A percentile compares a stretch with the other conserved stretches of the same genome.
Conservation (phyloP, 2,329 filamentous ascomycete genomes). For the Lachnellula cervina region DNA sequence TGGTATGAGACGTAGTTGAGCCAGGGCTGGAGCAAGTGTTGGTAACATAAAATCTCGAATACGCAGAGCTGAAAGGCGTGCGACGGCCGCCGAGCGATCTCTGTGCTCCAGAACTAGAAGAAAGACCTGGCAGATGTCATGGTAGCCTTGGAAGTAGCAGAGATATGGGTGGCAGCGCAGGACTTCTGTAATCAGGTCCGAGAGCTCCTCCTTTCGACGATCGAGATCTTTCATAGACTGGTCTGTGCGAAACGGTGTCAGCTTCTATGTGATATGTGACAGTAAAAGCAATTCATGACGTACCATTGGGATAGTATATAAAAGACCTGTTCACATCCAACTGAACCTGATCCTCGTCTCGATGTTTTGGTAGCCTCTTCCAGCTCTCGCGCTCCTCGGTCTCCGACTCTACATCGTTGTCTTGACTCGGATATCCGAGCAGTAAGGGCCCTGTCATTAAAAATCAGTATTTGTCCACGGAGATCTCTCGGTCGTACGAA, state of each 20-base stretch:
- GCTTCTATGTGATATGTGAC: constrained; percentile 21
- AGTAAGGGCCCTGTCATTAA: constrained; percentile 55
- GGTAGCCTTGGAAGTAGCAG: constrained; percentile 97
- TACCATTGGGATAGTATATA: constrained; percentile 87
- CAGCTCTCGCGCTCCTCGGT: constrained; percentile 23
- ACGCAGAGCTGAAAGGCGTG: constrained; percentile 79
- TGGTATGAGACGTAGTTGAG: constrained; percentile 83
- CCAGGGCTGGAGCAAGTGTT: constrained; percentile 71
- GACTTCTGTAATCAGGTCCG: constrained; percentile 71
- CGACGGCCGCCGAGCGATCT: constrained; percentile 58
- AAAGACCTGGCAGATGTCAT: constrained; percentile 96
- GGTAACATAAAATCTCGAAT: constrained; percentile 99
- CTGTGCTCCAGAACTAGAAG: constrained; percentile 72
- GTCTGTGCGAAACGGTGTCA: constrained; percentile 43
- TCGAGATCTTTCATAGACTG: constrained; percentile 65
- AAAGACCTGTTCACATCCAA: constrained; percentile 96
- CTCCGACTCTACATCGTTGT: constrained; percentile 13
- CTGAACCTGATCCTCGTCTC: constrained; percentile 84
- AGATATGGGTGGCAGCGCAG: constrained; percentile 77
- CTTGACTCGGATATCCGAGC: constrained; percentile 38
- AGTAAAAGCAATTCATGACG: constrained; percentile 28
- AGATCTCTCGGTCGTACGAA: constrained; percentile 45
- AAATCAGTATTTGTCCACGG: constrained; percentile 14
- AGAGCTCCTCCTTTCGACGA: constrained; percentile 70
- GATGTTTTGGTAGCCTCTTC: constrained; percentile 63